phyloP scores from a whole-genome alignment of 164 flowering plant genomes.

The Umbellularia californica region DNA sequence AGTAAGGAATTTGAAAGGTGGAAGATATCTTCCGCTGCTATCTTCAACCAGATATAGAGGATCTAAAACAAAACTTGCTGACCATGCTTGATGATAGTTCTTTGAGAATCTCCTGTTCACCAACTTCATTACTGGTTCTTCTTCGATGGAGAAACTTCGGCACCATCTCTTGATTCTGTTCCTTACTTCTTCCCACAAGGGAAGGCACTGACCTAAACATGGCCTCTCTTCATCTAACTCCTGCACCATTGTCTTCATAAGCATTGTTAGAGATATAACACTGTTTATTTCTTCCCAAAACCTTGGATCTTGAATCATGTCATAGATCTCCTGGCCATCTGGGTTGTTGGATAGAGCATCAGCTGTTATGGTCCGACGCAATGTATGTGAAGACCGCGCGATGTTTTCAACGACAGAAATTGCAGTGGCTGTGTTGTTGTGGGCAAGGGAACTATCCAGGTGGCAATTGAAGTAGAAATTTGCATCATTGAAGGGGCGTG shows the following conservation, averaged over 20 bases:
- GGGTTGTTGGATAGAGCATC: slow-evolving; percentile 11
- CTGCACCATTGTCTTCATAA: slow-evolving; percentile 9
- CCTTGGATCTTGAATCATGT: slow-evolving; percentile 15
- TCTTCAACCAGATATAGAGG: slow-evolving; percentile 50
- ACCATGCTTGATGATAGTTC: slow-evolving; percentile 68
- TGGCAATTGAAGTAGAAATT: slow-evolving; percentile 12
- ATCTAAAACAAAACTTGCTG: slow-evolving; percentile 66
- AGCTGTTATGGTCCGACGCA: slow-evolving; percentile 10
- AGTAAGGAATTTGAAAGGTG: slow-evolving; percentile 57
- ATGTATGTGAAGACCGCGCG: slow-evolving; percentile 8
- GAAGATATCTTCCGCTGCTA: slow-evolving; percentile 54
- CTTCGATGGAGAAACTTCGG: slow-evolving; percentile 15
- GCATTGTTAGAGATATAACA: slow-evolving; percentile 18
- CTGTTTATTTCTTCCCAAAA: slow-evolving; percentile 23
- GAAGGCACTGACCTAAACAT: slow-evolving; percentile 27
- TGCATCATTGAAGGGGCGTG: slow-evolving; percentile 6
- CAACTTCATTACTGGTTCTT: slow-evolving; percentile 25
- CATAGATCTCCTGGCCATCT: slow-evolving; percentile 13
- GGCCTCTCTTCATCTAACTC: slow-evolving; percentile 27
- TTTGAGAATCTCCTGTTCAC: slow-evolving; percentile 24
- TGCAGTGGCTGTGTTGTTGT: slow-evolving; percentile 6
- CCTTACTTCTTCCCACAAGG: slow-evolving; percentile 26
- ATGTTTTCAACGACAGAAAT: slow-evolving; percentile 18
- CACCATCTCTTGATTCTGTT: slow-evolving; percentile 22
- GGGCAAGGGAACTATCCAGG: slow-evolving; percentile 7